phyloP scores from a whole-genome alignment of 805 yeast genomes.

The Scheffersomyces stipitis region DNA sequence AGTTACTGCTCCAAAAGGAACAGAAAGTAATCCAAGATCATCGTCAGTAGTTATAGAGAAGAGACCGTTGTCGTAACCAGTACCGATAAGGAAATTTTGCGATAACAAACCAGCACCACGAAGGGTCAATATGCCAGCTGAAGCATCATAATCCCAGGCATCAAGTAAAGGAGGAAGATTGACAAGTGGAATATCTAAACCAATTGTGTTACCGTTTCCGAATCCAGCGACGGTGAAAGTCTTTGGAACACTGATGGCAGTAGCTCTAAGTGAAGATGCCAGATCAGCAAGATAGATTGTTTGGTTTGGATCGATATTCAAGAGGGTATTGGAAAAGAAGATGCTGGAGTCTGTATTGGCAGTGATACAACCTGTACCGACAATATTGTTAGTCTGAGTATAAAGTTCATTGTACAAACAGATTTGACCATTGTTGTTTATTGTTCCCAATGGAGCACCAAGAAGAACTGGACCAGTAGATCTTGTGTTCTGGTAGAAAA shows the following conservation, averaged over 20 bases:
- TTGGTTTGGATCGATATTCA: constrained; percentile 6
- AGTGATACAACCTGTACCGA: constrained; percentile 27
- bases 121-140: constrained; percentile 23
- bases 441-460: constrained; percentile 6
- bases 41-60: constrained; percentile 3
- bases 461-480: constrained; percentile 8
- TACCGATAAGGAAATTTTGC: constrained; percentile 12
- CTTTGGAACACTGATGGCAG: constrained; percentile 17
- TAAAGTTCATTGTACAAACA: too few species aligned
- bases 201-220: constrained; percentile 27
- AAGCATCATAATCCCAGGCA: constrained; percentile 5
- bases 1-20: constrained; percentile 7
- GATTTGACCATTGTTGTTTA: constrained; percentile 7
- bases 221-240: constrained; percentile 25
- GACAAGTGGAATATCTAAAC: too few species aligned
- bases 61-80: constrained; percentile 5
- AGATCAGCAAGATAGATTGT: constrained; percentile 10
- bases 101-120: too few species aligned
- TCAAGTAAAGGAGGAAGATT: not conserved
- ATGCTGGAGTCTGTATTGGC: constrained; percentile 12
- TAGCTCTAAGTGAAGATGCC: constrained; percentile 9
- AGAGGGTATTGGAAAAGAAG: constrained; percentile 7
- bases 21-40: constrained; percentile 4
- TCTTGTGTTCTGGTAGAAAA: constrained; percentile 4
- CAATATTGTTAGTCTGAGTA: constrained; percentile 21